These are phyloP conservation scores for Ceratocystis ficicola DNA, from an alignment of 2,329 filamentous ascomycete genomes.

Conservation along the genomic window DNA sequence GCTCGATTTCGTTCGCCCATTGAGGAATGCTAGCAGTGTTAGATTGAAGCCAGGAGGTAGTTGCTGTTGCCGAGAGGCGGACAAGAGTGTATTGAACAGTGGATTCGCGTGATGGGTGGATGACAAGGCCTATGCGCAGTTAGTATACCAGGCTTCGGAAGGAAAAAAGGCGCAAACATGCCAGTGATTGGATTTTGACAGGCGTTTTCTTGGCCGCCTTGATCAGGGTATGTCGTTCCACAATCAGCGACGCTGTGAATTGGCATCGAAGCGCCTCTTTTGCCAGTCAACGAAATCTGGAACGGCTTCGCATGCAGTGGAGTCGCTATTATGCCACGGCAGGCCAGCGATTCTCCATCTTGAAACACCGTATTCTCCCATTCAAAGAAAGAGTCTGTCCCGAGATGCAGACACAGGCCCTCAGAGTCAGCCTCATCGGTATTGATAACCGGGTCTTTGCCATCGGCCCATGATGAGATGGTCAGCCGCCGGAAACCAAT, in stretches of 20 bases:
- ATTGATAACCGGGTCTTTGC: conserved; percentile 30
- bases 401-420: conserved; percentile 40
- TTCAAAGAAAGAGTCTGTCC: conserved; percentile 42
- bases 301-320: conserved; percentile 41
- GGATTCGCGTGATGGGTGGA: conserved; percentile 30
- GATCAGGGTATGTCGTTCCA: conserved; percentile 34
- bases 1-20: conserved; percentile 39
- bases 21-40: conserved; percentile 28
- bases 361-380: conserved; percentile 44
- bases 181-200: conserved; percentile 38
- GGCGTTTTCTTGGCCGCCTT: conserved; percentile 23
- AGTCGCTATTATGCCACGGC: conserved; percentile 43
- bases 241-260: conserved; percentile 36
- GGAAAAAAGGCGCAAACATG: conserved; percentile 22
- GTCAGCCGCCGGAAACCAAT: conserved; percentile 44
- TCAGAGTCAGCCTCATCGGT: conserved; percentile 34
- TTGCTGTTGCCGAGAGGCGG: conserved; percentile 41
- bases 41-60: conserved; percentile 42
- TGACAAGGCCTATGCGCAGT: conserved; percentile 34
- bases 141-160: neutral
- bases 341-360: conserved; percentile 31
- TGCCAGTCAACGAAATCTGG: conserved; percentile 34
- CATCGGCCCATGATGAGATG: conserved; percentile 31
- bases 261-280: conserved; percentile 24
- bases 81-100: conserved; percentile 41